phyloP scores from a whole-genome alignment of 108 stramenopile genomes.

The Phaeodactylum tricornutum region DNA sequence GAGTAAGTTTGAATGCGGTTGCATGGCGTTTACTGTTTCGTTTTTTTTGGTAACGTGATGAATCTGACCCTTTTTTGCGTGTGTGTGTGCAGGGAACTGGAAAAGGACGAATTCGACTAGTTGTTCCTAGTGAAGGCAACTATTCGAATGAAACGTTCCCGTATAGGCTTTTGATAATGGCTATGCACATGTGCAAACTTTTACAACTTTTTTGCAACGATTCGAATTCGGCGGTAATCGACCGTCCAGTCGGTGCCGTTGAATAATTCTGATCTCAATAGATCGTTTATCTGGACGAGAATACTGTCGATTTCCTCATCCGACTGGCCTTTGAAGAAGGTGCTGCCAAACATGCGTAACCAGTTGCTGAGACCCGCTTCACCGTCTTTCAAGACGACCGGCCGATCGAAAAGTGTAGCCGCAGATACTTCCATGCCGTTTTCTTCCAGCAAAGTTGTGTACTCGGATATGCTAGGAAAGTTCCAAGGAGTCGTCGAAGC shows the following conservation, averaged over 20 bases:
- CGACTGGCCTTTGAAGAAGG: slow-evolving; percentile 11
- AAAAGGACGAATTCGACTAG: neutral
- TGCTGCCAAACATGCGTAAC: slow-evolving; percentile 25
- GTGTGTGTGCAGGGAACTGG: neutral
- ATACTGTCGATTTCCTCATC: slow-evolving; percentile 4
- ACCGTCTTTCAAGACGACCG: slow-evolving; percentile 17
- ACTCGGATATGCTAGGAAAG: slow-evolving; percentile 28
- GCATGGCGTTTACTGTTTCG: neutral
- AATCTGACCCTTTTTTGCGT: neutral
- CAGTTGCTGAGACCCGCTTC: slow-evolving; percentile 21
- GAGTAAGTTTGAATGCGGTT: neutral
- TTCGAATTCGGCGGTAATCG: slow-evolving; percentile 31
- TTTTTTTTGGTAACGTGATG: neutral
- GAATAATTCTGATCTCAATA: neutral
- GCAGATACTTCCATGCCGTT: slow-evolving; percentile 22
- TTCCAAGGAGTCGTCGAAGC: slow-evolving; percentile 14
- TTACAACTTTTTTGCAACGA: slow-evolving; percentile 14
- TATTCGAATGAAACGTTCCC: neutral
- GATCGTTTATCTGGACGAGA: slow-evolving; percentile 6
- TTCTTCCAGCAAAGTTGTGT: slow-evolving; percentile 20
- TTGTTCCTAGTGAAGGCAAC: no score
- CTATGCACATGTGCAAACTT: neutral
- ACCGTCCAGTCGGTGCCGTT: slow-evolving; percentile 18
- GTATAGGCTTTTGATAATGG: neutral
- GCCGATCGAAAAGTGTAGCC: slow-evolving; percentile 21